Conservation (phyloP, 352 stramenopile genomes). For the Pythium aristosporum region DNA sequence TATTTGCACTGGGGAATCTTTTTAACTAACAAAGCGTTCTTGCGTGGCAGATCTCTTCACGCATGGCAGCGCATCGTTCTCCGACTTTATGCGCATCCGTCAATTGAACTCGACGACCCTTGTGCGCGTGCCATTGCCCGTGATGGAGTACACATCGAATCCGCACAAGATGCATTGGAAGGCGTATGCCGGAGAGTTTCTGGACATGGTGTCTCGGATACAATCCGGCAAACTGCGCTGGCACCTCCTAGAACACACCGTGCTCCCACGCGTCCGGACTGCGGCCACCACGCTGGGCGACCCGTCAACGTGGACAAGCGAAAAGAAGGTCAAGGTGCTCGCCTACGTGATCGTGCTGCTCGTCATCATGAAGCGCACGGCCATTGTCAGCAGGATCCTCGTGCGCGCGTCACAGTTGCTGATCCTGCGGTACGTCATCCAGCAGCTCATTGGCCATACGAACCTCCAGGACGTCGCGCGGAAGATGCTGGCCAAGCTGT, state of each 20-base stretch:
- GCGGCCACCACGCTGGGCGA: conserved; percentile 36
- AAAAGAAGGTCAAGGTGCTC: conserved; percentile 47
- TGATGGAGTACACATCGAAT: conserved; percentile 60
- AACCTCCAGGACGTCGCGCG: conserved; percentile 30
- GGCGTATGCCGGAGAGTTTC: conserved; percentile 45
- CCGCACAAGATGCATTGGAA: conserved; percentile 49
- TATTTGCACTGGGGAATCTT: no score
- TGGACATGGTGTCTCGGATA: conserved; percentile 51
- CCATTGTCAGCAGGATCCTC: conserved; percentile 47
- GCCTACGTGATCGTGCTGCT: conserved; percentile 57
- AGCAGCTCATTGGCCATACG: conserved; percentile 52
- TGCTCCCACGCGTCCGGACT: conserved; percentile 50
- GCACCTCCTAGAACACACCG: conserved; percentile 43
- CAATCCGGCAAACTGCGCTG: conserved; percentile 58
- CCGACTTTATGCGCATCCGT: conserved; percentile 63
- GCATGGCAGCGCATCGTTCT: conserved; percentile 69
- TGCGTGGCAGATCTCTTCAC: conserved; percentile 54
- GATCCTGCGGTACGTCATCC: conserved; percentile 50
- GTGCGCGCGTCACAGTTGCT: conserved; percentile 56
- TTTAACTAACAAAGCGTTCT: background rate
- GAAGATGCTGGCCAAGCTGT: conserved; percentile 31
- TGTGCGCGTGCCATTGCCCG: conserved; percentile 50
- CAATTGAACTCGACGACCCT: conserved; percentile 42
- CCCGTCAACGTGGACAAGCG: conserved; percentile 27
- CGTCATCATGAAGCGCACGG: conserved; percentile 47